phyloP scores from a whole-genome alignment of 192 early-diverging fungal genomes.

The Coemansia sp. region DNA sequence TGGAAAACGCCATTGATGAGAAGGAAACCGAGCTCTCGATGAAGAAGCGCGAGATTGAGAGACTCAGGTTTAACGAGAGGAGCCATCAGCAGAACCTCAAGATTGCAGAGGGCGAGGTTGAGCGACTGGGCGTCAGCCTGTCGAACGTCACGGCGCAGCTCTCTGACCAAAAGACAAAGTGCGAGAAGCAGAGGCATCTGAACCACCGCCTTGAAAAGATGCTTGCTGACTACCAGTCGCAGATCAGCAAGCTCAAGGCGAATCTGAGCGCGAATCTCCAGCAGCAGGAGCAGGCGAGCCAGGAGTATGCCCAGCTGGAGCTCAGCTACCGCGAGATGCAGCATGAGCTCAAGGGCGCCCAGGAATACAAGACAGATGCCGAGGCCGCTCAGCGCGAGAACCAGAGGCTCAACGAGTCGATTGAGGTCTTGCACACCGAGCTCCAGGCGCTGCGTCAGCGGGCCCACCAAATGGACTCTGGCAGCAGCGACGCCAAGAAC shows the following conservation, averaged over 20 bases:
- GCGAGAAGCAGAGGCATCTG: too few species aligned
- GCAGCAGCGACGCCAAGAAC: background rate
- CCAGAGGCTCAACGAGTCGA: conserved; percentile 16
- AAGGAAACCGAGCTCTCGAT: conserved; percentile 35
- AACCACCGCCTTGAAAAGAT: background rate
- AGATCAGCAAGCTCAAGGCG: conserved; percentile 24
- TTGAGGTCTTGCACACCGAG: conserved; percentile 28
- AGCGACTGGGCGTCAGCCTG: conserved; percentile 24
- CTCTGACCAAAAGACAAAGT: conserved; percentile 13
- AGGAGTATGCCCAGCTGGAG: conserved; percentile 29
- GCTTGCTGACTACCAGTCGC: background rate
- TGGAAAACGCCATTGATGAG: conserved; percentile 42
- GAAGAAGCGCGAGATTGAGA: conserved; percentile 47
- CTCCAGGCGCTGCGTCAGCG: conserved; percentile 27
- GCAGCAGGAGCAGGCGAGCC: conserved; percentile 18
- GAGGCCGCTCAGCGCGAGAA: conserved; percentile 19
- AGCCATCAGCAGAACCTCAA: conserved; percentile 19
- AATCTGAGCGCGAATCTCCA: conserved; percentile 23
- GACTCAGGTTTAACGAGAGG: conserved; percentile 18
- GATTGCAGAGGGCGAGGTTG: conserved; percentile 29
- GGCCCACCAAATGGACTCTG: conserved; percentile 1
- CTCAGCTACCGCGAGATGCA: conserved; percentile 20
- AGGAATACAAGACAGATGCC: conserved; percentile 25
- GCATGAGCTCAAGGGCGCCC: conserved; percentile 26
- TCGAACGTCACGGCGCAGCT: conserved; percentile 29